Evolutionary conservation across 768 basidiomycete species (phyloP), one percentile per base, ranked within the genome.

Genomic region (Boletales sp.): DNA sequence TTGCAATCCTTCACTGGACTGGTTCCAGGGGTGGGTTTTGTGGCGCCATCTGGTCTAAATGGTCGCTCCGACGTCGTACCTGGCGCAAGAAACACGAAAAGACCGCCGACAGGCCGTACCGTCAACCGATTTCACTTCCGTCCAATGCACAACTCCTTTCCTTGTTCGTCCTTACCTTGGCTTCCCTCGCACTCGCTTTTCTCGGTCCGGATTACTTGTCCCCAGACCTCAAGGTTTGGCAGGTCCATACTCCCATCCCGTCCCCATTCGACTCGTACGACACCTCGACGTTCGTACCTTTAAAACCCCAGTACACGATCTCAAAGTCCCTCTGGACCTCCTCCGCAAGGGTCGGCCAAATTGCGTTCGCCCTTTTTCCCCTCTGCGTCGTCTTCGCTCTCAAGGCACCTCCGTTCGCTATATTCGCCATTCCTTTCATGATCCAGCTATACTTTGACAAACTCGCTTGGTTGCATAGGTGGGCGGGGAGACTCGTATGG

Each of bases 371-470:
- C 2, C 74, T 89, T 27, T 70, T 87, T 41, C 89, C 88, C 0
- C 74, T 90, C 8, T 83, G 80, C 47, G 71, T 89, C 50, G 72
- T 87, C 13, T 75, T 88, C 53, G 86, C 83, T 9, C 74, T 91
- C 63, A 91, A 83, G 62, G 76, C 76, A 29, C 78, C 82, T 11
- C 86, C 88, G 0, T 84, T 88, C 58, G 87, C 87, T 48, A 59
- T 89, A 43, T 80, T 89, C 56, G 79, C 89, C 42, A 66, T 83
- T 46, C 76, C 82, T 0, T 78, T 77, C 54, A 70, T 81, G 50
- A 76, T 78, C 36, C 81, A 86, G 47, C 56, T 88, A n/a, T 78
- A 81, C 57, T 86, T 85, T 58, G 88, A 91, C 72, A 87, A 87
- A 62, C 78, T 90, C 10, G 76, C 81, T 5, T 75, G 81, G 67